phyloP scores from a whole-genome alignment of 2,329 filamentous ascomycete species.

The Paracoccidioides brasiliensis region DNA sequence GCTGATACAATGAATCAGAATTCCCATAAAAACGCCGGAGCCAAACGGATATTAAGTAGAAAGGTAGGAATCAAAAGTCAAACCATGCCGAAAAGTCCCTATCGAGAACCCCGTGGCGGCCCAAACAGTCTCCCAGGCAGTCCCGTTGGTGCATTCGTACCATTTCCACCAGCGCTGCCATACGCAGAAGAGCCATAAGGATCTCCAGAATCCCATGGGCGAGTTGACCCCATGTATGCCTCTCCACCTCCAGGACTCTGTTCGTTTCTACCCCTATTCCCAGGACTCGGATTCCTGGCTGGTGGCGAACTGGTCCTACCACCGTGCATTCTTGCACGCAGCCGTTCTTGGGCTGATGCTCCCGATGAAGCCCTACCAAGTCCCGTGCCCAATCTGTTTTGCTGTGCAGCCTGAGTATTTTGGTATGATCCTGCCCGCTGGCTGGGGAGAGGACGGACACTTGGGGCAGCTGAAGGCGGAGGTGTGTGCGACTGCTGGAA shows the following conservation, averaged over 20 bases:
- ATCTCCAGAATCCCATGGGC: not conserved
- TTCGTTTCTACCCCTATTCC: not conserved
- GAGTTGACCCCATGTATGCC: not conserved
- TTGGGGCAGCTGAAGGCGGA: conserved; percentile 13
- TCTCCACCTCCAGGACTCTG: not conserved
- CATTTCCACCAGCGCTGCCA: not conserved
- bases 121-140: not conserved
- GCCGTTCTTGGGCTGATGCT: conserved; percentile 61
- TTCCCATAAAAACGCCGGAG: not conserved
- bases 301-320: conserved; percentile 37
- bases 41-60: not conserved
- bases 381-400: conserved; percentile 26
- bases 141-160: not conserved
- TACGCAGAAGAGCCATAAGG: conserved; percentile 2
- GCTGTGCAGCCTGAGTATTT: conserved; percentile 25
- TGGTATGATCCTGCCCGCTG: conserved; percentile 67
- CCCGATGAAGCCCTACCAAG: conserved; percentile 29
- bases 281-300: conserved; percentile 20
- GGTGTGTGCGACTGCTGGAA: conserved; percentile 17
- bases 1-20: not conserved
- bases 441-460: conserved; percentile 52
- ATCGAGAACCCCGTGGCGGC: not conserved
- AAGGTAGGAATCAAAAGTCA: not conserved
- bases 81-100: not conserved
- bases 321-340: conserved; percentile 71